Conservation (phyloP, 2,329 filamentous ascomycete genomes). For the Microcyclosporella mali region DNA sequence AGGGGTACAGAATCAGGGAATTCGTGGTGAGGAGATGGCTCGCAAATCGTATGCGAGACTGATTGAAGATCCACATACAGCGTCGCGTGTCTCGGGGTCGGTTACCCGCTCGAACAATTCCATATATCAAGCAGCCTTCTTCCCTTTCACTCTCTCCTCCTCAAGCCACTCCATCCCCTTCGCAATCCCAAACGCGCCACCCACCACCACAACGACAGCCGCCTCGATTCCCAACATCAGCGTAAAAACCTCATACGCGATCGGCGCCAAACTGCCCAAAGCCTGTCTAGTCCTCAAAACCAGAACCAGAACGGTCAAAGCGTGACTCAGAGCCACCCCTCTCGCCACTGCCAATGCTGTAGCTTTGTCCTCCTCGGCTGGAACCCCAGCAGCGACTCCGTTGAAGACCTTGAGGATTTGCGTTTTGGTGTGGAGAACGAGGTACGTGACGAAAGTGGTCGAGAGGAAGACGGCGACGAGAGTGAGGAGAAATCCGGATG, state of each 20-base stretch:
- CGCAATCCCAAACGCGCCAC: slow-evolving; percentile 4
- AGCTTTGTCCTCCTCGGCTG: slow-evolving; percentile 1
- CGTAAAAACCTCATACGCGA: slow-evolving; percentile 10
- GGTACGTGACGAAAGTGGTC: slow-evolving; percentile 3
- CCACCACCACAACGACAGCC: slow-evolving; percentile 2
- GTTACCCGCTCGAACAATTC: background rate
- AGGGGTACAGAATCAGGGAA: slow-evolving; percentile 70
- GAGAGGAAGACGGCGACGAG: slow-evolving; percentile 6
- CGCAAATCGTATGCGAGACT: slow-evolving; percentile 68
- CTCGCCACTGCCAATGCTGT: background rate
- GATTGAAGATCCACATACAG: background rate
- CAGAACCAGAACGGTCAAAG: slow-evolving; percentile 4
- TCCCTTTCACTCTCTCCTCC: background rate
- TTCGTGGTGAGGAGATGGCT: slow-evolving; percentile 78
- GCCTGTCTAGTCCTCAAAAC: slow-evolving; percentile 6
- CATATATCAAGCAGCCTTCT: background rate
- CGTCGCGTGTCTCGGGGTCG: background rate
- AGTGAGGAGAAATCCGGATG: slow-evolving; percentile 4
- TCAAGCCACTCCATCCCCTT: slow-evolving; percentile 6
- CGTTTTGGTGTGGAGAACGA: background rate
- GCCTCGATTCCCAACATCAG: slow-evolving; percentile 6
- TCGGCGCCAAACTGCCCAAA: slow-evolving; percentile 3
- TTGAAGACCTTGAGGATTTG: slow-evolving; percentile 1
- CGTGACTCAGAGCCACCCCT: slow-evolving; percentile 3
- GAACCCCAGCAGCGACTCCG: background rate